Conservation (phyloP, 805 yeast species). For the Yarrowia osloensis region DNA sequence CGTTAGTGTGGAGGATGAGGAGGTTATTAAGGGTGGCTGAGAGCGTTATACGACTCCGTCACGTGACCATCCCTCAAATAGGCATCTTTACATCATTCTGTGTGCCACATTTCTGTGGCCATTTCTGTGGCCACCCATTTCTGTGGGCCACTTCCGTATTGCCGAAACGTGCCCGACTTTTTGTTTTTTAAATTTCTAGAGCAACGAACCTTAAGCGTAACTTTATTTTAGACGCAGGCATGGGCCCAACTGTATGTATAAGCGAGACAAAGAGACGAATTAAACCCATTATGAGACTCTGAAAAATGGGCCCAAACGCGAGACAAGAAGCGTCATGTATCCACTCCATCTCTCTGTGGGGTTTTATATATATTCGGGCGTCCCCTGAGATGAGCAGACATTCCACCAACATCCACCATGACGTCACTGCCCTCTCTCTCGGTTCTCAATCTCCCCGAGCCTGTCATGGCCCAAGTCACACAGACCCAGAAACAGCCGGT, state of each 20-base stretch:
- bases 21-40: too few species aligned
- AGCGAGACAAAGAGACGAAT: slow-evolving; percentile 22
- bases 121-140: too few species aligned
- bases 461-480: slow-evolving; percentile 5
- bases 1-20: too few species aligned
- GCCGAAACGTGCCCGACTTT: not conserved
- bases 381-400: not conserved
- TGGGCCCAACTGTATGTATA: slow-evolving; percentile 13
- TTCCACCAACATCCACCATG: not conserved
- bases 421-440: slow-evolving; percentile 8
- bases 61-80: too few species aligned
- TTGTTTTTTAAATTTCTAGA: not conserved
- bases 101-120: too few species aligned
- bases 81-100: too few species aligned
- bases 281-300: not conserved
- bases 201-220: not conserved
- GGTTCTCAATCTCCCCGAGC: slow-evolving; percentile 16
- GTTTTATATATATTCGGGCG: not conserved
- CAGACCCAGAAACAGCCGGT: not conserved
- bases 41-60: too few species aligned
- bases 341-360: slow-evolving; percentile 7
- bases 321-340: slow-evolving; percentile 21
- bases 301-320: slow-evolving; percentile 14
- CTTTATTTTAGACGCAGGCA: not conserved
- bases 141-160: not conserved